A percentile compares a stretch with the other conserved stretches of the same genome.
phyloP scores from a whole-genome alignment of 2,329 filamentous ascomycete genomes.

The Polytolypa hystricis region DNA sequence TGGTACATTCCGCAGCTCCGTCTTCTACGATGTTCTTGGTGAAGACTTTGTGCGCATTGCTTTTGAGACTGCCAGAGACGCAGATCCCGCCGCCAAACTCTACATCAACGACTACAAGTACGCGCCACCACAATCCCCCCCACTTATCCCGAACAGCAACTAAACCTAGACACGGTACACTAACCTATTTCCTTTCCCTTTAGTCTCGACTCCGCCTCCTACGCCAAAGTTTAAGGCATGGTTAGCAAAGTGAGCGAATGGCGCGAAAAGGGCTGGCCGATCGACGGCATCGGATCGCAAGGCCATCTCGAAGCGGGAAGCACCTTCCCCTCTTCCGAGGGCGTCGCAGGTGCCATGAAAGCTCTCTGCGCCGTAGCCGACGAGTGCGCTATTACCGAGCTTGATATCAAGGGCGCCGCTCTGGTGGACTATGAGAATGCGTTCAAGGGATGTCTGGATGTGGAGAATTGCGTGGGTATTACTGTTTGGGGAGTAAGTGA shows the following conservation, averaged over 20 bases:
- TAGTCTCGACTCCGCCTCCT: conserved; percentile 52
- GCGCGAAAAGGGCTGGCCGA: conserved; percentile 51
- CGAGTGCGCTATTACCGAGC: conserved; percentile 56
- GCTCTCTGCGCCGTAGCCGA: conserved; percentile 39
- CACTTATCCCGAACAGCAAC: too few species aligned
- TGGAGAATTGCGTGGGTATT: conserved; percentile 52
- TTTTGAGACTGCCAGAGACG: conserved; percentile 55
- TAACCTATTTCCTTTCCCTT: too few species aligned
- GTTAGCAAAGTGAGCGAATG: conserved; percentile 52
- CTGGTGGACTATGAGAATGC: conserved; percentile 45
- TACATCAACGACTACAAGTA: conserved; percentile 61
- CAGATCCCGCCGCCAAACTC: conserved; percentile 56
- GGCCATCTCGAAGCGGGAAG: conserved; percentile 37
- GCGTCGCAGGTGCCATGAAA: conserved; percentile 33
- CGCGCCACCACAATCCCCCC: too few species aligned
- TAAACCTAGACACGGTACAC: too few species aligned
- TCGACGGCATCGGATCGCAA: conserved; percentile 55
- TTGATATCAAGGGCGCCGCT: conserved; percentile 52
- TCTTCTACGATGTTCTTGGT: conserved; percentile 58
- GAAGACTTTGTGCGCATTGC: conserved; percentile 60
- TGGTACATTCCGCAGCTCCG: conserved; percentile 46
- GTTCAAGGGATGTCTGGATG: conserved; percentile 46
- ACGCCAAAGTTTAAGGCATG: conserved; percentile 49
- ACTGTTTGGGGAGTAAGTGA: conserved; percentile 49
- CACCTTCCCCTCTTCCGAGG: background rate